phyloP scores from a whole-genome alignment of 2,329 filamentous ascomycete genomes.

The Botryosphaeria agaves region DNA sequence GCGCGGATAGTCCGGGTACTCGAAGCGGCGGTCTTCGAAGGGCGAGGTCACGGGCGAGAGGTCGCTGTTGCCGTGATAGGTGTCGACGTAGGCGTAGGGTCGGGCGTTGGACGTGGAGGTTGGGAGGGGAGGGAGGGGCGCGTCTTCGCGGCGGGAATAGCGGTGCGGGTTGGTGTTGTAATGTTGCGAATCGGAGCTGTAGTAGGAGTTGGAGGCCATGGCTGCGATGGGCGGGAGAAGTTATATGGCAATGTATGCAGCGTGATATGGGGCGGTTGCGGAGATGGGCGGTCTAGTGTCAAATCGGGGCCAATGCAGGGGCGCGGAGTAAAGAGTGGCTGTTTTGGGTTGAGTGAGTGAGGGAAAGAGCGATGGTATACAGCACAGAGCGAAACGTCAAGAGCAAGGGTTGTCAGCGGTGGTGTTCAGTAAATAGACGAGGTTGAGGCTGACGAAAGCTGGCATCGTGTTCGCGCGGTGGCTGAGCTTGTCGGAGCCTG shows the following conservation, averaged over 20 bases:
- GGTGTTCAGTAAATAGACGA: no score
- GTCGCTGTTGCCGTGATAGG: slow-evolving; percentile 13
- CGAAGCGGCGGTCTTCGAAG: slow-evolving; percentile 52
- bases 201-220: slow-evolving; percentile 43
- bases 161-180: slow-evolving; percentile 23
- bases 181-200: no score
- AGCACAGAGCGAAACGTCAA: no score
- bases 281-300: background rate
- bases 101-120: slow-evolving; percentile 18
- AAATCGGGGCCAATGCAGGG: background rate
- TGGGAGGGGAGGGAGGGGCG: slow-evolving; percentile 14
- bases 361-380: background rate
- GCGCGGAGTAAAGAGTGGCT: background rate
- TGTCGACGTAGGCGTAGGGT: slow-evolving; percentile 16
- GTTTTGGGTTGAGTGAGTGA: background rate
- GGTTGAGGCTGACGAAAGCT: no score
- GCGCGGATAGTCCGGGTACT: slow-evolving; percentile 38
- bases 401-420: no score
- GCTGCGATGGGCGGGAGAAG: slow-evolving; percentile 2
- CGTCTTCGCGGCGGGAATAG: slow-evolving; percentile 26
- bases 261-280: background rate
- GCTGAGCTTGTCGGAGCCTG: no score
- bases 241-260: background rate
- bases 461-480: no score
- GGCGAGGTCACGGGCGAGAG: slow-evolving; percentile 46